Percentiles rank a stretch among this genome's conserved stretches.
phyloP scores from a whole-genome alignment of 768 basidiomycete species.

The Serendipita indica region DNA sequence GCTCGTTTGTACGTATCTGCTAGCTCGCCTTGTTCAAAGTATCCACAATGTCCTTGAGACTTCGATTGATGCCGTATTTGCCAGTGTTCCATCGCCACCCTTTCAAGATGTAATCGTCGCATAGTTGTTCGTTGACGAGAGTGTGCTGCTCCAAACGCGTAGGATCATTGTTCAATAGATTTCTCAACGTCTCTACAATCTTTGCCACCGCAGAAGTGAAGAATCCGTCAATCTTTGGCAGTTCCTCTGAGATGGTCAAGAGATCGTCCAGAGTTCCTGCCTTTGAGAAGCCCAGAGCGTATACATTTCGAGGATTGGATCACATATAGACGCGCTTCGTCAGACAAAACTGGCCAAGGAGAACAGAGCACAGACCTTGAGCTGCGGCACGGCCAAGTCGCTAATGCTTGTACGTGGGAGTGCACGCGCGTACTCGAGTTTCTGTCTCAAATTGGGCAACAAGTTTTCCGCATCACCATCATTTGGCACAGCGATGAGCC shows the following conservation, averaged over 20 bases:
- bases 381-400: constrained; percentile 61
- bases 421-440: constrained; percentile 27
- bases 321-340: not conserved
- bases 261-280: constrained; percentile 83
- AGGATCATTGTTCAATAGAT: constrained; percentile 77
- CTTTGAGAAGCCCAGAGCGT: no score
- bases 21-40: constrained; percentile 57
- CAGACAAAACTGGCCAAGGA: not conserved
- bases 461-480: constrained; percentile 74
- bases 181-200: constrained; percentile 84
- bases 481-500: constrained; percentile 77
- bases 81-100: constrained; percentile 91
- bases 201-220: constrained; percentile 84
- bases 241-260: constrained; percentile 75
- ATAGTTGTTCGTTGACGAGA: constrained; percentile 60
- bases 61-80: constrained; percentile 71
- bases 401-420: constrained; percentile 34
- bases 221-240: constrained; percentile 80
- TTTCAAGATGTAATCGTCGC: constrained; percentile 63
- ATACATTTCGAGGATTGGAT: not conserved
- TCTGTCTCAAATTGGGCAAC: constrained; percentile 46
- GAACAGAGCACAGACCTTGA: constrained; percentile 53
- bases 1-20: not conserved
- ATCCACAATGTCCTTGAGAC: constrained; percentile 74
- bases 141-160: constrained; percentile 59